Evolutionary conservation across 768 basidiomycete genomes (phyloP).

Genomic region (Suillus weaverae): DNA sequence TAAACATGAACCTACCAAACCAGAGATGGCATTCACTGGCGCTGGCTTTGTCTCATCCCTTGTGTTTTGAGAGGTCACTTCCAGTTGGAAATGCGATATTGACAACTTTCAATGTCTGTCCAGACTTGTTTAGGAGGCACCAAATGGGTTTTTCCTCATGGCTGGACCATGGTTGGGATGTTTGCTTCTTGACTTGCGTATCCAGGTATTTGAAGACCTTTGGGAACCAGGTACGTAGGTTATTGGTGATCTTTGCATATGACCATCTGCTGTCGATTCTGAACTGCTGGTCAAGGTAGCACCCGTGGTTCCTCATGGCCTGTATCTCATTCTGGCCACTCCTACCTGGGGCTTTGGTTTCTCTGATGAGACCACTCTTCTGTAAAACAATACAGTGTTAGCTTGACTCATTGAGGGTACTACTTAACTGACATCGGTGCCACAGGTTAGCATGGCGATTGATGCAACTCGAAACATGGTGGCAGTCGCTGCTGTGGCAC

Average conservation of each 20-base stretch:
- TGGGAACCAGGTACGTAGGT: neutral
- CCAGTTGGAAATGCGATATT: neutral
- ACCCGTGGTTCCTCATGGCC: neutral
- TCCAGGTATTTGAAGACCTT: neutral
- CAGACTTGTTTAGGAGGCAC: neutral
- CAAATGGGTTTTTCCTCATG: neutral
- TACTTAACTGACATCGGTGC: neutral
- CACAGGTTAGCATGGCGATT: neutral
- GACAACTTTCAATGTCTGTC: neutral
- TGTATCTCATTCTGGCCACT: neutral
- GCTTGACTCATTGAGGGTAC: neutral
- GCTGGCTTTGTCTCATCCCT: neutral
- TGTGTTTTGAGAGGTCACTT: neutral
- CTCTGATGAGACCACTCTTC: neutral
- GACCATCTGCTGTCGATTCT: neutral
- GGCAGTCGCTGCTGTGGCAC: neutral
- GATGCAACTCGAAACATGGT: neutral
- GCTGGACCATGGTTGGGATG: neutral
- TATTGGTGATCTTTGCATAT: neutral
- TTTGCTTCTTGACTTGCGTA: neutral
- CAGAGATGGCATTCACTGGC: neutral
- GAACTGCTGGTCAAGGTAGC: neutral
- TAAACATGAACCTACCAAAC: neutral
- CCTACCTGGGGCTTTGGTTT: neutral
- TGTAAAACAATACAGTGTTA: neutral